Evolutionary conservation across 2,329 filamentous ascomycete genomes (phyloP).

Genomic region (Fusarium verrucosum): DNA sequence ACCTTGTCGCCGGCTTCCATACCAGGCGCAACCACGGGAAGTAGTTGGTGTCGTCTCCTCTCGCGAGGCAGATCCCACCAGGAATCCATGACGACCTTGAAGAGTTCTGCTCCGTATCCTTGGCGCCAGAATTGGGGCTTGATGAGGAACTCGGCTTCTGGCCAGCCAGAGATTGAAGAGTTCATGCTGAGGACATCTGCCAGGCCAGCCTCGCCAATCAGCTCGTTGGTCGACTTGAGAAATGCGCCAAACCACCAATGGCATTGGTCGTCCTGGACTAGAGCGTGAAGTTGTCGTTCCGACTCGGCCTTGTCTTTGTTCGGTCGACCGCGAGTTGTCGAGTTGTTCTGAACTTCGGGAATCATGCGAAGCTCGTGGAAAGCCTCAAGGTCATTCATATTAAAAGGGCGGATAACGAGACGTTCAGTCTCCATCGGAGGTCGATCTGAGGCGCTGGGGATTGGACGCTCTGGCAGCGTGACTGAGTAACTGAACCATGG

Average conservation of each 20-base stretch:
- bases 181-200: constrained; percentile 23
- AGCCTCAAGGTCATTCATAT: constrained; percentile 23
- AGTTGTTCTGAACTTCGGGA: constrained; percentile 8
- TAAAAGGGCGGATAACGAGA: constrained; percentile 25
- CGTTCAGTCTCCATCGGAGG: constrained; percentile 23
- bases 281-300: constrained; percentile 7
- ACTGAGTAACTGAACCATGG: constrained; percentile 37
- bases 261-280: constrained; percentile 17
- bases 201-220: constrained; percentile 32
- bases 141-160: constrained; percentile 32
- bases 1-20: constrained; percentile 27
- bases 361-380: constrained; percentile 25
- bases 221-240: constrained; percentile 23
- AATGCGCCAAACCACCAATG: constrained; percentile 35
- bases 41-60: constrained; percentile 19
- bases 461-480: constrained; percentile 23
- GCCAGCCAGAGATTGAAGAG: constrained; percentile 28
- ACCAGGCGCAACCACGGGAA: constrained; percentile 1
- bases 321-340: constrained; percentile 21
- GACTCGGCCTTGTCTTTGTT: constrained; percentile 28
- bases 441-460: constrained; percentile 25
- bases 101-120: constrained; percentile 30
- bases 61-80: constrained; percentile 34
- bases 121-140: constrained; percentile 27
- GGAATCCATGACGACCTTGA: constrained; percentile 22